These are phyloP conservation scores for Gossypium davidsonii DNA, from an alignment of 441 rosid genomes.

Conservation along the genomic window DNA sequence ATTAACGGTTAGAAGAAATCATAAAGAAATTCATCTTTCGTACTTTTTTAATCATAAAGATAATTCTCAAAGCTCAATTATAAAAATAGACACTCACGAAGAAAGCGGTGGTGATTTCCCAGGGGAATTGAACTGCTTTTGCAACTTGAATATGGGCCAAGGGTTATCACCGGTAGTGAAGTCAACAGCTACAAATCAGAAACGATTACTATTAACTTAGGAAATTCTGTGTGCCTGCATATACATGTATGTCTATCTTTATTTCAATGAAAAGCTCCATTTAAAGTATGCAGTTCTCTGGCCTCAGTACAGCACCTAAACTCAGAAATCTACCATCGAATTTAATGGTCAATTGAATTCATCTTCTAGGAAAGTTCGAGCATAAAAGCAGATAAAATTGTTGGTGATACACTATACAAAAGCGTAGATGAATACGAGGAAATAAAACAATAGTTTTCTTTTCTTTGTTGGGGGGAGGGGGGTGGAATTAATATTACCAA, in stretches of 20 bases:
- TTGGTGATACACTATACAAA: neutral
- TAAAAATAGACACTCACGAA: constrained; percentile 46
- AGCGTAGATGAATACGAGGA: neutral
- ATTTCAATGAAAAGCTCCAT: neutral
- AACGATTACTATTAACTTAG: neutral
- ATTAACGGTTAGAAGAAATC: neutral
- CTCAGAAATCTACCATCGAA: neutral
- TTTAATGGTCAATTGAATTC: neutral
- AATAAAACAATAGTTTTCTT: neutral
- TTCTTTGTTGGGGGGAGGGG: neutral
- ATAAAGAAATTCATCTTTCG: neutral
- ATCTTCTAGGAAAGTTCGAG: neutral
- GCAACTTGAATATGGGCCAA: constrained; percentile 79
- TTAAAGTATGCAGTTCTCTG: neutral
- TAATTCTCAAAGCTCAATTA: neutral
- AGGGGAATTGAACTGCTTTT: constrained; percentile 81
- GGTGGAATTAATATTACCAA: neutral
- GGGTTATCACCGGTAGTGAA: constrained; percentile 77
- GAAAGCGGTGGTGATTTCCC: constrained; percentile 95
- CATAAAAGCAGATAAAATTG: neutral
- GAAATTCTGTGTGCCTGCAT: neutral
- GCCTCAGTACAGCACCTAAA: neutral
- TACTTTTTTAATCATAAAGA: neutral
- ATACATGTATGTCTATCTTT: neutral
- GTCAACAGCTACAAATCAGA: constrained; percentile 70